Conservation (phyloP, 768 basidiomycete genomes). For the Mycena kentingensis region DNA sequence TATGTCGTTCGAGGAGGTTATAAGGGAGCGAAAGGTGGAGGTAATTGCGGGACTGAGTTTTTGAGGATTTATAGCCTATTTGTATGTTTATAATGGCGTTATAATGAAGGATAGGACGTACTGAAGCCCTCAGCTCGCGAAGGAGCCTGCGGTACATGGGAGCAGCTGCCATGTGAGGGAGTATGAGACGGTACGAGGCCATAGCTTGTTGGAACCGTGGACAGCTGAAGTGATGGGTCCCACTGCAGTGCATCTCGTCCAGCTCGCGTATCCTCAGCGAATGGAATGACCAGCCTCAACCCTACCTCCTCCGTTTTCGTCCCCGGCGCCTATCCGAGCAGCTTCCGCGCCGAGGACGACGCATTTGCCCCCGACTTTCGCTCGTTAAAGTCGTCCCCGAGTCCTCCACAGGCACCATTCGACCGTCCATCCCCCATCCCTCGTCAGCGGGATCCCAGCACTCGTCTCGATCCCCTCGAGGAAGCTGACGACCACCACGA, state of each 20-base stretch:
- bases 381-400: conserved; percentile 71
- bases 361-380: conserved; percentile 65
- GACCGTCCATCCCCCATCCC: neutral
- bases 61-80: conserved; percentile 35
- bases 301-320: conserved; percentile 86
- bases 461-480: conserved; percentile 52
- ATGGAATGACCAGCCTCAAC: conserved; percentile 68
- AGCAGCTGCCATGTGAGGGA: conserved; percentile 31
- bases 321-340: too few species aligned
- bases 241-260: too few species aligned
- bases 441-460: conserved; percentile 48
- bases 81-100: neutral
- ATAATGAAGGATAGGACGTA: conserved; percentile 29
- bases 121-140: conserved; percentile 56
- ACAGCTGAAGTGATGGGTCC: conserved; percentile 33
- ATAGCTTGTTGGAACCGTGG: conserved; percentile 43
- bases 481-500: conserved; percentile 52
- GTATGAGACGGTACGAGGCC: conserved; percentile 33
- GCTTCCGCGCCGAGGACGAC: conserved; percentile 61
- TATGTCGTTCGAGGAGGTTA: conserved; percentile 52
- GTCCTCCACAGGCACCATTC: conserved; percentile 43
- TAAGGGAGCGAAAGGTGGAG: conserved; percentile 54
- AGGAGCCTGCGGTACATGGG: conserved; percentile 53
- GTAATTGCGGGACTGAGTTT: conserved; percentile 46
- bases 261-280: conserved; percentile 66